Evolutionary conservation across 805 yeast species (phyloP).

Genomic region (Saccharomycopsis sp.): DNA sequence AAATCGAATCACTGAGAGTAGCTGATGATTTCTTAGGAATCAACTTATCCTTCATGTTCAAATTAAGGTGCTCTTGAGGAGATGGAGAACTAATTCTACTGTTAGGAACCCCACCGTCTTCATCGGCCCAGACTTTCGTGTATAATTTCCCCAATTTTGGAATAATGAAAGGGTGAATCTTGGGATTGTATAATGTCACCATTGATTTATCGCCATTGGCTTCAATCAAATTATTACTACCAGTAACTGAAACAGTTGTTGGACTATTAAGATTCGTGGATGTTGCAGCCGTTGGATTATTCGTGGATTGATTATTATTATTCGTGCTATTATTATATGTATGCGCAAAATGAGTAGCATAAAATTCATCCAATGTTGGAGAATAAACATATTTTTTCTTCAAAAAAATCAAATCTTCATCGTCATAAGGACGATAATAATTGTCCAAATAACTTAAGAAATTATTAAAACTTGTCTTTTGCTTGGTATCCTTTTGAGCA

Average conservation of each 20-base stretch:
- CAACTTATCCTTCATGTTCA: conserved; percentile 19
- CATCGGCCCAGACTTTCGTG: conserved; percentile 80
- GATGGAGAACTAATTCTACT: conserved; percentile 30
- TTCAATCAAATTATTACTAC: no score
- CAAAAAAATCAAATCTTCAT: conserved; percentile 75
- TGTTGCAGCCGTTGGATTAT: not conserved
- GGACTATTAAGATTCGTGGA: conserved; percentile 28
- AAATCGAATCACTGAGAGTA: conserved; percentile 47
- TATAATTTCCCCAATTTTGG: conserved; percentile 84
- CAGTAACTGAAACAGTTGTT: conserved; percentile 22
- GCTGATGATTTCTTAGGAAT: conserved; percentile 56
- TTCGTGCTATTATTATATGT: conserved; percentile 21
- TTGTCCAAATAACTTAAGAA: conserved; percentile 82
- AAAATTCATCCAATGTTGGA: conserved; percentile 16
- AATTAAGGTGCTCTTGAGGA: conserved; percentile 4
- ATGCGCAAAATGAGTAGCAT: conserved; percentile 23
- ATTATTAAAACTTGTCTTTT: conserved; percentile 88
- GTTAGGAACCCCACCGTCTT: conserved; percentile 48
- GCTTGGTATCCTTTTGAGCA: conserved; percentile 73
- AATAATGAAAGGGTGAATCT: conserved; percentile 63
- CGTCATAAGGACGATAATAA: conserved; percentile 67
- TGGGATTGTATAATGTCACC: conserved; percentile 50
- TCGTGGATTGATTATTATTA: not conserved
- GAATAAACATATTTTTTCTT: conserved; percentile 45
- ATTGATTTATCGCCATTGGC: not conserved